A percentile compares a stretch with the other conserved stretches of the same genome.
phyloP scores from a whole-genome alignment of 306 rosid genomes.

The Cucurbita maxima region DNA sequence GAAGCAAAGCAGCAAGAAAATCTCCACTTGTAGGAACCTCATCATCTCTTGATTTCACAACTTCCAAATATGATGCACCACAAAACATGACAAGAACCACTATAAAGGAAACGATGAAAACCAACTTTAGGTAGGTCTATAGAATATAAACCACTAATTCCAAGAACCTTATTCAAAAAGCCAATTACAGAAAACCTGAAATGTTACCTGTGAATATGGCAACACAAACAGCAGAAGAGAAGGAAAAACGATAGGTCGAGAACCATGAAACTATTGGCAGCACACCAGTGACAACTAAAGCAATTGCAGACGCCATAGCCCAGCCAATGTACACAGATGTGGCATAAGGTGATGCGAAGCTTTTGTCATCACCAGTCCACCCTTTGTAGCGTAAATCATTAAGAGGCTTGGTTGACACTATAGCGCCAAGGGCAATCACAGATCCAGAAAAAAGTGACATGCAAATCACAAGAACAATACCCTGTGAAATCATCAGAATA shows the following conservation, averaged over 20 bases:
- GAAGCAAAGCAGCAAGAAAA: constrained; percentile 96
- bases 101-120: constrained; percentile 11
- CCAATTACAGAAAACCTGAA: constrained; percentile 1
- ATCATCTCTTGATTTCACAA: constrained; percentile 63
- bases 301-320: constrained; percentile 91
- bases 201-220: constrained; percentile 75
- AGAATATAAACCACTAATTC: constrained; percentile 5
- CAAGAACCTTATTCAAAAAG: background rate
- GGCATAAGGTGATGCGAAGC: constrained; percentile 66
- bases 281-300: constrained; percentile 69
- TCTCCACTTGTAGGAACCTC: constrained; percentile 71
- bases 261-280: constrained; percentile 96
- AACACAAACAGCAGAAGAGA: constrained; percentile 69
- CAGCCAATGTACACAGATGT: constrained; percentile 86
- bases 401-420: constrained; percentile 87
- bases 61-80: constrained; percentile 83
- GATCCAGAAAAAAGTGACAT: constrained; percentile 60
- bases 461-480: constrained; percentile 56
- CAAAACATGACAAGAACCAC: constrained; percentile 81
- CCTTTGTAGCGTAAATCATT: constrained; percentile 83
- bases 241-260: constrained; percentile 80
- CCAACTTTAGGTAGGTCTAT: background rate
- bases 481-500: constrained; percentile 27
- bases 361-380: constrained; percentile 60
- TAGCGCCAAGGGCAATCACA: constrained; percentile 71